Evolutionary conservation across 2,329 filamentous ascomycete species (phyloP).

Genomic region (Hypoxylon sp.): DNA sequence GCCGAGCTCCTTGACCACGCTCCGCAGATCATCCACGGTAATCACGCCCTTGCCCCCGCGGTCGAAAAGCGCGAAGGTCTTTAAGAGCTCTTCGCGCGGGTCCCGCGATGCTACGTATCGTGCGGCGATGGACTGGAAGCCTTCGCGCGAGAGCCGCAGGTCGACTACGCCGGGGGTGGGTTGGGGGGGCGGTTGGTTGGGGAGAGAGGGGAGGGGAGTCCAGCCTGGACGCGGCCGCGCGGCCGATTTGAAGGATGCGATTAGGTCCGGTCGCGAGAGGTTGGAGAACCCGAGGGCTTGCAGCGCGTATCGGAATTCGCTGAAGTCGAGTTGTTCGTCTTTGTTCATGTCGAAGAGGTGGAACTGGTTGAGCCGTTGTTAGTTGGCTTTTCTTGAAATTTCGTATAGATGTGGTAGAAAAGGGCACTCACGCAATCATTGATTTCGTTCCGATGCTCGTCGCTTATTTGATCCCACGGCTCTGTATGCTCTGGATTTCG

Average conservation of each 20-base stretch:
- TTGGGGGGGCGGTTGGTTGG: slow-evolving; percentile 61
- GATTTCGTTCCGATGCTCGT: slow-evolving; percentile 93
- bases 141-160: slow-evolving; percentile 79
- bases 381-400: neutral
- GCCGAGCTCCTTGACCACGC: slow-evolving; percentile 90
- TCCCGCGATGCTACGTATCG: slow-evolving; percentile 85
- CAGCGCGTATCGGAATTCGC: slow-evolving; percentile 96
- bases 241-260: slow-evolving; percentile 82
- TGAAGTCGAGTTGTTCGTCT: slow-evolving; percentile 94
- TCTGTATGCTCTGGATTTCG: slow-evolving; percentile 51
- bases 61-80: slow-evolving; percentile 95
- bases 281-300: slow-evolving; percentile 92
- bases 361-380: slow-evolving; percentile 70
- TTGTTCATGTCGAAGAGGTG: slow-evolving; percentile 97
- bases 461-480: slow-evolving; percentile 69
- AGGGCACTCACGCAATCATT: slow-evolving; percentile 83
- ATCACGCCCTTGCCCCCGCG: slow-evolving; percentile 92
- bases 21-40: slow-evolving; percentile 85
- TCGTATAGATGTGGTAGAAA: neutral
- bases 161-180: slow-evolving; percentile 70
- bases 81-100: slow-evolving; percentile 88
- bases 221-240: slow-evolving; percentile 77
- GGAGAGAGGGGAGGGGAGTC: slow-evolving; percentile 58
- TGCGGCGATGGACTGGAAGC: slow-evolving; percentile 82
- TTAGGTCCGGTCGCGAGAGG: slow-evolving; percentile 86